phyloP scores from a whole-genome alignment of 257 asterid species.

The Buddleja alternifolia region DNA sequence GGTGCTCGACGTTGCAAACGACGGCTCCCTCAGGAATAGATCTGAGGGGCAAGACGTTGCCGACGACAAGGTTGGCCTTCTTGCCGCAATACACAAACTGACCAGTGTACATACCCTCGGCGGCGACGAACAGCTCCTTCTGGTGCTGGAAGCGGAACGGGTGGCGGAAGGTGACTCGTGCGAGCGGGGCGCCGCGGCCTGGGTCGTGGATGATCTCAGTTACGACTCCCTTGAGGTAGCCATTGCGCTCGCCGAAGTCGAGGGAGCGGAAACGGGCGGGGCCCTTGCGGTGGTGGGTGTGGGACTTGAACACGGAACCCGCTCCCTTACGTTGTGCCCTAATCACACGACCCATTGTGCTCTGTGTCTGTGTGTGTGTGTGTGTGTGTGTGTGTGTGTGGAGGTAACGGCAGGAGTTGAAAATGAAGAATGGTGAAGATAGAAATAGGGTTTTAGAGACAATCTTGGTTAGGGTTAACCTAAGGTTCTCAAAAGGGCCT shows the following conservation, averaged over 20 bases:
- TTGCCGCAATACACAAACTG: constrained; percentile 76
- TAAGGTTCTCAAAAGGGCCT: constrained; percentile 3
- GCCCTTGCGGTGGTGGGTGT: constrained; percentile 84
- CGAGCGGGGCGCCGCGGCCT: constrained; percentile 80
- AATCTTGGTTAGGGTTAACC: constrained; percentile 4
- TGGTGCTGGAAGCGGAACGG: constrained; percentile 79
- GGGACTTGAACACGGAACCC: constrained; percentile 73
- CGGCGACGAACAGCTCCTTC: constrained; percentile 79
- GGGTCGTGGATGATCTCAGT: constrained; percentile 79
- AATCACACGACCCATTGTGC: constrained; percentile 71
- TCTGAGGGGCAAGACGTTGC: constrained; percentile 72
- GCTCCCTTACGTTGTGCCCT: constrained; percentile 86
- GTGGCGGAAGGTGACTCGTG: constrained; percentile 72
- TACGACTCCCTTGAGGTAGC: constrained; percentile 77
- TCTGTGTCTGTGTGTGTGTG: not conserved
- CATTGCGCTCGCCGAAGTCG: constrained; percentile 81
- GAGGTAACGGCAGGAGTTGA: not conserved
- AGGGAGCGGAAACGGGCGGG: constrained; percentile 75
- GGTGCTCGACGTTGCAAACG: constrained; percentile 78
- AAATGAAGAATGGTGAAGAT: not conserved
- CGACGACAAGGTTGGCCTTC: constrained; percentile 69
- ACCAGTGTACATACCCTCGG: constrained; percentile 76
- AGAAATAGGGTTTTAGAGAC: constrained; percentile 18
- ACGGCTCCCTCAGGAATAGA: constrained; percentile 82
- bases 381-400: not conserved